A percentile compares a stretch with the other conserved stretches of the same genome.
phyloP scores from a whole-genome alignment of 371 early-diverging fungal species.

The Mortierella sp. region DNA sequence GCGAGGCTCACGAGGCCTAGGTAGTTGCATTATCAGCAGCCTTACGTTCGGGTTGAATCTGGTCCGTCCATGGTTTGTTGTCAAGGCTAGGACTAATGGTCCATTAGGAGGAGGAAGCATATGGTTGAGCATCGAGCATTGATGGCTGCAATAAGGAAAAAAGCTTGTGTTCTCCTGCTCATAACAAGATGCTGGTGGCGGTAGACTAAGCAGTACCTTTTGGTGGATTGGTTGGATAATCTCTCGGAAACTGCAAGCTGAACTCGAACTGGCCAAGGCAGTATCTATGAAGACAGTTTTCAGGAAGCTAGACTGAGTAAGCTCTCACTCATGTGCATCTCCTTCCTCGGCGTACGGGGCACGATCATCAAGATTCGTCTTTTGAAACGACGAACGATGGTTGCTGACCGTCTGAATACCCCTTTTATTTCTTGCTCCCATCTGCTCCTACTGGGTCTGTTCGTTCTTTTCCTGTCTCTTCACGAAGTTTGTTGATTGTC shows the following conservation, averaged over 20 bases:
- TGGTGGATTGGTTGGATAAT: constrained; percentile 66
- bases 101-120: background rate
- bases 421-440: constrained; percentile 5
- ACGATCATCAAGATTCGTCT: background rate
- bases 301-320: constrained; percentile 21
- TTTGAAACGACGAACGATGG: background rate
- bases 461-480: too few species aligned
- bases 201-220: constrained; percentile 52
- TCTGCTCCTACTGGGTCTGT: background rate
- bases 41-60: constrained; percentile 71
- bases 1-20: too few species aligned
- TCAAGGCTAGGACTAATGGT: constrained; percentile 57
- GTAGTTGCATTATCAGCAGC: background rate
- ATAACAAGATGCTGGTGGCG: background rate
- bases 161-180: background rate
- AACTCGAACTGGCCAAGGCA: constrained; percentile 61
- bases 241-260: constrained; percentile 59
- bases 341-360: background rate
- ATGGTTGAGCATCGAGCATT: background rate
- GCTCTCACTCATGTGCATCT: background rate
- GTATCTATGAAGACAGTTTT: constrained; percentile 24
- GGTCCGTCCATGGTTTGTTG: constrained; percentile 60
- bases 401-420: background rate
- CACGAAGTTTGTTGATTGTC: constrained; percentile 20
- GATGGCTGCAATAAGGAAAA: background rate